Base-by-base conservation (phyloP, 1,284 basidiomycete species). In the Ceratobasidium sp. region DNA sequence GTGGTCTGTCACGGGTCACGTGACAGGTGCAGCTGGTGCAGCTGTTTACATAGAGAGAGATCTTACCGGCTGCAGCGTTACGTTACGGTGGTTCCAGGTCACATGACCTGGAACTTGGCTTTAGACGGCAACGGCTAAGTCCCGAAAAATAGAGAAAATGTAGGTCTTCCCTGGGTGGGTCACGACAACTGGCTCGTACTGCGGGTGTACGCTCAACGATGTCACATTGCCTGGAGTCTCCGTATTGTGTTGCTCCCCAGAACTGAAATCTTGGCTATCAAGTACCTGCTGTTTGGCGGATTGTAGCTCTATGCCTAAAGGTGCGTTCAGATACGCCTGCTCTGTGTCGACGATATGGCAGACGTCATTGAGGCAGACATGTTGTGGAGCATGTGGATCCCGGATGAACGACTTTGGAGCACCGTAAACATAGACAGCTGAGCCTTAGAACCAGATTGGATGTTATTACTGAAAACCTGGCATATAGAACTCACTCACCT, bases 311-410 rank as follows among this genome's bases (percentile, higher is more conserved):
- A 15, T 59, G 13, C n/a, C 61, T 49, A 37, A n/a, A 25, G 51
- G 66, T n/a, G 66, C 51, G 19, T 68, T 68, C 13, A 68, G 51
- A 19, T 68, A 68, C 34, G 66, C 66, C 29, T 68, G 66, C 34
- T 68, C 49, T 37, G 40, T 37, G 46, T 68, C 66, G 7, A 68
- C 66, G 3, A 68, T 52, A 17, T 68, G 66, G n/a, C 66, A 68
- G 49, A 34, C 11, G 15, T 54, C 8, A 22, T 68, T 68, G 13
- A 68, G 46, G 49, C 66, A 68, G 46, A 68, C 32, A 13, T 54
- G 46, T 29, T 68, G 66, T 34, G 66, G 29, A 0, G 66, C 66
- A 37, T 54, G 40, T 7, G 66, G 49, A 11, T 34, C 9, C 22
- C 7, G 52, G 13, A 68, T 22, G 29, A 68, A 52, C n/a, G 29